Conservation (phyloP, 148 eudicot genomes). For the Rhododendron molle region DNA sequence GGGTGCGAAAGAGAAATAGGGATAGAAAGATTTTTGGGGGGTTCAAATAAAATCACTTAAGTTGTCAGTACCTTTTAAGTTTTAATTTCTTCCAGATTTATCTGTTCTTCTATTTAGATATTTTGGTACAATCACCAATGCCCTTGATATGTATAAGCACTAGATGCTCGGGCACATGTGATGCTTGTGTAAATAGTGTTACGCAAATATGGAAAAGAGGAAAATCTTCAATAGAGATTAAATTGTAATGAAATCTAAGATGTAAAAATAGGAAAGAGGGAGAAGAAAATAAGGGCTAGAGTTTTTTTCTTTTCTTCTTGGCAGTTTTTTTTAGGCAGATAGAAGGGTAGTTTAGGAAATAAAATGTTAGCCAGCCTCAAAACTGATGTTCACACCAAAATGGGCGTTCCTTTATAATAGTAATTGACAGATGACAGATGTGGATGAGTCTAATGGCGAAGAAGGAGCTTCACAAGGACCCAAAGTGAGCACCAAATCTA, state of each 20-base stretch:
- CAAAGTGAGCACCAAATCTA: not conserved
- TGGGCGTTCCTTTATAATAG: not conserved
- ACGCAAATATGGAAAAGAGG: not conserved
- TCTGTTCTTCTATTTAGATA: not conserved
- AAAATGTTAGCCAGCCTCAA: not conserved
- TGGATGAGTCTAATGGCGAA: not conserved
- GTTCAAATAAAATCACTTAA: too few relatives aligned
- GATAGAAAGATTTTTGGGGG: too few relatives aligned
- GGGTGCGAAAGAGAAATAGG: too few relatives aligned
- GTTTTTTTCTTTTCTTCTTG: not conserved
- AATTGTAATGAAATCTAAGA: not conserved
- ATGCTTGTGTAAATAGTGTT: not conserved
- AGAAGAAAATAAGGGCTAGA: not conserved
- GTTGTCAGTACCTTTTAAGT: too few relatives aligned
- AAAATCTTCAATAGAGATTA: not conserved
- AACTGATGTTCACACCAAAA: not conserved
- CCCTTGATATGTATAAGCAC: not conserved
- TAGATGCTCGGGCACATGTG: not conserved
- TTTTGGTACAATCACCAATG: not conserved
- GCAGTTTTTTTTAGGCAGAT: too few relatives aligned
- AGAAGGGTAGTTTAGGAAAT: too few relatives aligned
- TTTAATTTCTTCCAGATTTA: too few relatives aligned
- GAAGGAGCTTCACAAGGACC: not conserved
- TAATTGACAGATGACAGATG: not conserved
- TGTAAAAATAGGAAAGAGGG: not conserved